phyloP scores from a whole-genome alignment of 768 basidiomycete species.

The Hemileccinum impolitum region DNA sequence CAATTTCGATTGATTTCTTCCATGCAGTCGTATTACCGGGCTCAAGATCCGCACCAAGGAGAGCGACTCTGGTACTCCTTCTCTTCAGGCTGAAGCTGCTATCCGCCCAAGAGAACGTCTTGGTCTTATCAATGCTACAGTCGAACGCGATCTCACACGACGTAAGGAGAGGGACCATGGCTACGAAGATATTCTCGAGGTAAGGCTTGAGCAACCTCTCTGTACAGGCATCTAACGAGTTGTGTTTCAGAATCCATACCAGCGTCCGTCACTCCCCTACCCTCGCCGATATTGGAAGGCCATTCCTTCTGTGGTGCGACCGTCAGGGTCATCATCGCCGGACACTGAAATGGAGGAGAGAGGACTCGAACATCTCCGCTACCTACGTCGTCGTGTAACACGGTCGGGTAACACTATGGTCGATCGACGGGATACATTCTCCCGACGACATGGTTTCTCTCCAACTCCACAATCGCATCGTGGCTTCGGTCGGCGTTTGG shows the following conservation, averaged over 20 bases:
- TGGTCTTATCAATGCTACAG: slow-evolving; percentile 46
- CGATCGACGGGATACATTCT: slow-evolving; percentile 57
- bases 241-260: slow-evolving; percentile 61
- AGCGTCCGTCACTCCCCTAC: slow-evolving; percentile 55
- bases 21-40: slow-evolving; percentile 42
- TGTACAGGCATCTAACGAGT: background rate
- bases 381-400: slow-evolving; percentile 70
- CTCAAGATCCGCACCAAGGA: slow-evolving; percentile 54
- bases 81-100: slow-evolving; percentile 42
- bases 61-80: slow-evolving; percentile 39
- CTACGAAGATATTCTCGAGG: slow-evolving; percentile 89
- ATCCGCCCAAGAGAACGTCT: slow-evolving; percentile 68
- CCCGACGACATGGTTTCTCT: slow-evolving; percentile 23
- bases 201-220: slow-evolving; percentile 33
- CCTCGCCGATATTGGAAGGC: slow-evolving; percentile 67
- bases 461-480: slow-evolving; percentile 4
- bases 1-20: slow-evolving; percentile 1
- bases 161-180: slow-evolving; percentile 73
- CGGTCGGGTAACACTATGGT: slow-evolving; percentile 78
- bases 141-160: slow-evolving; percentile 58
- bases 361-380: slow-evolving; percentile 23
- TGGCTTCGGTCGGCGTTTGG: slow-evolving; percentile 26
- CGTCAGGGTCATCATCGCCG: slow-evolving; percentile 32
- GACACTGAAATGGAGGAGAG: slow-evolving; percentile 8
- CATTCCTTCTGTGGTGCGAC: slow-evolving; percentile 40